phyloP scores from a whole-genome alignment of 1,284 basidiomycete species.

The Puccinia polysora region DNA sequence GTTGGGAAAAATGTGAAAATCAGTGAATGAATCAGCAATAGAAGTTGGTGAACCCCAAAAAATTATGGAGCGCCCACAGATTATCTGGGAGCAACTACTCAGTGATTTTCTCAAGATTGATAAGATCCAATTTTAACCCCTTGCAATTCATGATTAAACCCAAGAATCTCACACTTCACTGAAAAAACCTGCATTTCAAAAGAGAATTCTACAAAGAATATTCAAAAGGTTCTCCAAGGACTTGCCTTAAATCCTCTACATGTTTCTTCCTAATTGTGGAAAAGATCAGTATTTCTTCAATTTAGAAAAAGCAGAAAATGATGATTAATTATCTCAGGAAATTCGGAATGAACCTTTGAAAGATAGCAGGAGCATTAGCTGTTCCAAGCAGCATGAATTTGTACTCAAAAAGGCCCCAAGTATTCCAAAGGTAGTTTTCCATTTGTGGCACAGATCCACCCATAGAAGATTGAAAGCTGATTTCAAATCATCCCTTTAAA shows the following conservation, averaged over 20 bases:
- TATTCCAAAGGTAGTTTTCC: constrained; percentile 54
- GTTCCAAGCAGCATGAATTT: constrained; percentile 56
- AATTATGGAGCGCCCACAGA: not conserved
- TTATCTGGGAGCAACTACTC: not conserved
- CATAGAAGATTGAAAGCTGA: no score
- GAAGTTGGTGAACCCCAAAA: constrained; percentile 10
- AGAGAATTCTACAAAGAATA: not conserved
- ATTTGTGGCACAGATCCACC: no score
- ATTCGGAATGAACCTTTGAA: constrained; percentile 49
- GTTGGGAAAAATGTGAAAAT: not conserved
- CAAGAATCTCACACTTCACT: not conserved
- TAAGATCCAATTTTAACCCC: not conserved
- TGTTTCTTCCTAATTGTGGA: constrained; percentile 50
- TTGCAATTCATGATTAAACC: not conserved
- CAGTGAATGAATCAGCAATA: constrained; percentile 7
- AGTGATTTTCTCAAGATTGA: not conserved
- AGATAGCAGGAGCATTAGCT: constrained; percentile 54
- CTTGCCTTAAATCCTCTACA: not conserved
- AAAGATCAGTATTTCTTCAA: constrained; percentile 54
- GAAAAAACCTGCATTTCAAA: constrained; percentile 15
- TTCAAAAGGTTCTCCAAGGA: not conserved
- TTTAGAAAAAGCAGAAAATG: constrained; percentile 50
- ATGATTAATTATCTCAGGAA: constrained; percentile 50
- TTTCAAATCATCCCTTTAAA: no score
- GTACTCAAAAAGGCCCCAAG: constrained; percentile 56